Base-by-base conservation (phyloP, 768 basidiomycete genomes). In the Tulasnella sp. region DNA sequence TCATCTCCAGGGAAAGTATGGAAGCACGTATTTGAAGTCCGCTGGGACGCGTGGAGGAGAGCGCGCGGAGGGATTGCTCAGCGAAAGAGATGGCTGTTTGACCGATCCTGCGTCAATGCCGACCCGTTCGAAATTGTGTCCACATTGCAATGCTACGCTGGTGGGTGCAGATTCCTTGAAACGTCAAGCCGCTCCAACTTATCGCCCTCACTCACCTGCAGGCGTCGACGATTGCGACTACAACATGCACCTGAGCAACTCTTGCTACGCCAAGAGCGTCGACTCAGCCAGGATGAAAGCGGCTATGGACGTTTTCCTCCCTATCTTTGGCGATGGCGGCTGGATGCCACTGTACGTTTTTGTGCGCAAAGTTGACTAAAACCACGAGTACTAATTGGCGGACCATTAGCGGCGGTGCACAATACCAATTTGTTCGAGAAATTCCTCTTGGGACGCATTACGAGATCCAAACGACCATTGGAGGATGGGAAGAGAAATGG, bases 401-500 rank as follows among this genome's bases (percentile, higher is more conserved):
- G 42, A 10, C 15, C 37, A 20, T 29, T 71, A 77, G 77, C 13
- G 79, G 69, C 39, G 92, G 87, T 1, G 91, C 91, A 0, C 89
- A 93, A 82, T 92, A 87, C 82, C 85, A 88, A 80, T 93, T 91
- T 83, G 84, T 92, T 67, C 88, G 88, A 20, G 93, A 94, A 83
- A 92, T 94, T 32, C 88, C 91, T 0, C 89, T 91, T 74, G 83
- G 92, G 9, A 81, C 86, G 11, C 83, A 84, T 0, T 93, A 91
- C 80, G 91, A 93, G 83, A 86, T 93, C 13, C 85, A 90, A 55
- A 81, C 88, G 15, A 85, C 82, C 32, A 83, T 92, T 2, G 90
- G 85, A 15, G 84, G 87, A 6, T 94, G 93, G 93, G 92, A 93
- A 74, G 84, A 90, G 44, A 94, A 94, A 88, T 93, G 92, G 92